Evolutionary conservation across 2,329 filamentous ascomycete genomes (phyloP).

Genomic region (Penicillium sp.): DNA sequence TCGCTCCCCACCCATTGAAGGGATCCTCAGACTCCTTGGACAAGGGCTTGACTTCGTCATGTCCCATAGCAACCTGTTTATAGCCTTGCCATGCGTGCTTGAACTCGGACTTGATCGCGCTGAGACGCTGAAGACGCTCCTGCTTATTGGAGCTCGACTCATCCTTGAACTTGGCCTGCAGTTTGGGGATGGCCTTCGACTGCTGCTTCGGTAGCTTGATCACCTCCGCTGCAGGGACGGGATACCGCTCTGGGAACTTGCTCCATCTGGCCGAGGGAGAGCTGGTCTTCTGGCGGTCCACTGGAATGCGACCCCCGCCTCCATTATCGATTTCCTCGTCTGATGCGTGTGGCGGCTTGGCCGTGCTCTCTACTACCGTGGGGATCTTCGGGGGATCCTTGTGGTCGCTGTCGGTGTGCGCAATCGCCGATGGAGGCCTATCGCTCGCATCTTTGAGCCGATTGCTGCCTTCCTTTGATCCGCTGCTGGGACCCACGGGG

Average conservation of each 20-base stretch:
- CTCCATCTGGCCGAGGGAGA: constrained; percentile 65
- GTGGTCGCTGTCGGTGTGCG: constrained; percentile 5
- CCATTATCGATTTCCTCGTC: constrained; percentile 30
- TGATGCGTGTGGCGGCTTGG: not conserved
- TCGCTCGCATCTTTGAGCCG: not conserved
- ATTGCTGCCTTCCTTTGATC: constrained; percentile 1
- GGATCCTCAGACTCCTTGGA: constrained; percentile 69
- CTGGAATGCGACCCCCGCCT: constrained; percentile 37
- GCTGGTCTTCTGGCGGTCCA: constrained; percentile 26
- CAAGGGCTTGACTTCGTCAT: constrained; percentile 82
- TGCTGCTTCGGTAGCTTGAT: constrained; percentile 73
- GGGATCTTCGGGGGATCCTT: constrained; percentile 1
- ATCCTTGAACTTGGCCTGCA: constrained; percentile 70
- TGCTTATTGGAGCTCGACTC: constrained; percentile 64
- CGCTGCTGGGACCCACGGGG: constrained; percentile 2
- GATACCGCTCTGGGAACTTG: constrained; percentile 74
- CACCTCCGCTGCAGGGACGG: constrained; percentile 68
- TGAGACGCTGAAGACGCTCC: constrained; percentile 65
- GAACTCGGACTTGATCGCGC: constrained; percentile 71
- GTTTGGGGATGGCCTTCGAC: constrained; percentile 69
- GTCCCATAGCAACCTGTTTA: constrained; percentile 74
- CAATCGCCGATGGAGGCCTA: constrained; percentile 3
- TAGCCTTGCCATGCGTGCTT: constrained; percentile 81
- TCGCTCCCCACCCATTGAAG: constrained; percentile 90
- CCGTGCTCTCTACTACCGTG: not conserved